phyloP scores from a whole-genome alignment of 2,329 filamentous ascomycete genomes.

The Scleromitrula shiraiana region DNA sequence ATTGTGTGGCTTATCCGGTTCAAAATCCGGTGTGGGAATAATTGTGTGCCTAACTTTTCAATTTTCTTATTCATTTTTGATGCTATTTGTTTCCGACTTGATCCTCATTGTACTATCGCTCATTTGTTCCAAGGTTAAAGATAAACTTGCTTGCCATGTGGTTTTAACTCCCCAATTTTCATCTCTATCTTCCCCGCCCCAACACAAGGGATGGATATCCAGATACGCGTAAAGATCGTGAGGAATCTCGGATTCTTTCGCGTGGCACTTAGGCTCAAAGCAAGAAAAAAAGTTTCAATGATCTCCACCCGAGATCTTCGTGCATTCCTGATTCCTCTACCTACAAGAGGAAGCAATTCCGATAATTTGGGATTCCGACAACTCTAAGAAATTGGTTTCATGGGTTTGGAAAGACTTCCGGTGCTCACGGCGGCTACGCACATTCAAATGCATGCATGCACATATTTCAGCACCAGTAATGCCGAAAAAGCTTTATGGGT shows the following conservation, averaged over 20 bases:
- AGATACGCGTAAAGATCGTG: no score
- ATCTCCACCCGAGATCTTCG: constrained; percentile 2
- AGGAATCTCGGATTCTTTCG: constrained; percentile 1
- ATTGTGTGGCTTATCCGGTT: not conserved
- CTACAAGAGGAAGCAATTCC: not conserved
- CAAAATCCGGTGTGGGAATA: constrained; percentile 2
- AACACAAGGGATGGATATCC: no score
- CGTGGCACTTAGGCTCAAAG: constrained; percentile 9
- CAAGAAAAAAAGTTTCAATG: not conserved
- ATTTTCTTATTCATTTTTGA: not conserved
- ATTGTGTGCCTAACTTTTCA: not conserved
- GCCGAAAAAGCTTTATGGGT: not conserved
- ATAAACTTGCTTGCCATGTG: no score
- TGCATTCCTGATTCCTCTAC: not conserved
- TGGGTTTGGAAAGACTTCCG: constrained; percentile 8
- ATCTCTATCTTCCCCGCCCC: no score
- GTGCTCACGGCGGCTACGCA: constrained; percentile 5
- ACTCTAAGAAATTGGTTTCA: not conserved
- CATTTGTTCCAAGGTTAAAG: no score
- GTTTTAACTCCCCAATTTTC: no score
- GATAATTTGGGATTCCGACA: not conserved
- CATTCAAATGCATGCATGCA: not conserved
- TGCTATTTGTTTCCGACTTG: no score
- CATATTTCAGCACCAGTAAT: not conserved
- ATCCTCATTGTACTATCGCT: no score